Evolutionary conservation across 345 rosid species (phyloP), one percentile per base, ranked within the genome.

Genomic region (Chamaenerion angustifolium): DNA sequence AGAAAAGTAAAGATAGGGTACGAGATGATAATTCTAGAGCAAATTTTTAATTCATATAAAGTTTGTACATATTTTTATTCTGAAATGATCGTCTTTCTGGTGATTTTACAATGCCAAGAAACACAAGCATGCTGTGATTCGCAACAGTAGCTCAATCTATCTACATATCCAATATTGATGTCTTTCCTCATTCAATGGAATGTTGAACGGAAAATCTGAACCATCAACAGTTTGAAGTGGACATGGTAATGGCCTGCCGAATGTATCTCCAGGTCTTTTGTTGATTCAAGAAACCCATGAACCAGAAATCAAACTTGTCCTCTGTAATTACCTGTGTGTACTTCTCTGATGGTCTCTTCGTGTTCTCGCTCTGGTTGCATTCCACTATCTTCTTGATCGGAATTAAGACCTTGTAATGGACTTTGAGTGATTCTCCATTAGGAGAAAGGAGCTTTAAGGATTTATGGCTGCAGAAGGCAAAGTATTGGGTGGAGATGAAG

Each of bases 391-490:
- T 64, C 56, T 16, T 27, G 4, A 55, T 47, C 11, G 75, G 70
- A 49, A 74, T 74, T 68, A 64, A 43, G 6, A 74, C 68, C 75
- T 70, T 70, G 57, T 67, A 57, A 4, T 59, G 68, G 12, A 46
- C 16, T 54, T 23, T 55, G 9, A 21, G 11, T 8, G 42, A 13
- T 27, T 64, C 11, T 13, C 68, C 68, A n/a, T 44, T 7, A 4
- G 66, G 44, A 21, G 61, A 58, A 27, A 46, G 50, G 1, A 57
- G 25, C 14, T 58, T 13, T 16, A 75, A 27, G 46, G 63, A 58
- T 48, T 56, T 60, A 16, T 71, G 53, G 42, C 74, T 63, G 61
- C 65, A 75, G 45, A 75, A 75, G 8, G 68, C 74, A 37, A 75
- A 12, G 23, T 66, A 68, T 7, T 43, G 10, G 2, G 65, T 68